phyloP scores from a whole-genome alignment of 1,284 basidiomycete species.

The Flammula alnicola region DNA sequence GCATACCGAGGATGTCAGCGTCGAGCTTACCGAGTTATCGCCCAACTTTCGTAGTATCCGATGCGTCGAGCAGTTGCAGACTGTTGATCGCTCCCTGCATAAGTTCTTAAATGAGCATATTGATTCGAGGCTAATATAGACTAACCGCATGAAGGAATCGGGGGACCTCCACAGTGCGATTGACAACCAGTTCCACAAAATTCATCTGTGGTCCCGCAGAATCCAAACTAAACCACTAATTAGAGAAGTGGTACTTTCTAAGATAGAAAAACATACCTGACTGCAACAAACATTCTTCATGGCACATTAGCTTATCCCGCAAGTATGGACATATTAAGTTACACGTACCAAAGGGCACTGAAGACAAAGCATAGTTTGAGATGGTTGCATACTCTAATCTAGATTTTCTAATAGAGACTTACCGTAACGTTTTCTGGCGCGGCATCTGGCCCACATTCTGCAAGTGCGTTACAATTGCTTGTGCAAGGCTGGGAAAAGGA shows the following conservation, averaged over 20 bases:
- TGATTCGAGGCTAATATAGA: not conserved
- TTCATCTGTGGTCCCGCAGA: slow-evolving; percentile 13
- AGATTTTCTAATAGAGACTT: not conserved
- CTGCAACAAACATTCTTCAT: slow-evolving; percentile 8
- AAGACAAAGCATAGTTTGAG: not conserved
- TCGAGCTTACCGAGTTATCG: slow-evolving; percentile 7
- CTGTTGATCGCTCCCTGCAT: slow-evolving; percentile 4
- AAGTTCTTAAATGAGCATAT: not conserved
- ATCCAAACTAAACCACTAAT: slow-evolving; percentile 6
- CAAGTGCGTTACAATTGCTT: slow-evolving; percentile 7
- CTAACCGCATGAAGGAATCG: slow-evolving; percentile 10
- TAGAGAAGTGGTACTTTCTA: not conserved
- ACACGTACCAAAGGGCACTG: slow-evolving; percentile 7
- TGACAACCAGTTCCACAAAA: slow-evolving; percentile 13
- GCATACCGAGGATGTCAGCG: no score
- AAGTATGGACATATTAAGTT: no score
- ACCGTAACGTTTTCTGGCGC: slow-evolving; percentile 3
- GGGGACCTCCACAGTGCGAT: slow-evolving; percentile 5
- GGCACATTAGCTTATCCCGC: no score
- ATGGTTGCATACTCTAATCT: not conserved
- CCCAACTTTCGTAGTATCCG: slow-evolving; percentile 15
- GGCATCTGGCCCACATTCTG: slow-evolving; percentile 7
- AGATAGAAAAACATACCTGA: slow-evolving; percentile 7
- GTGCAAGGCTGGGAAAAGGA: not conserved
- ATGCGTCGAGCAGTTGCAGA: slow-evolving; percentile 8